A percentile compares a stretch with the other conserved stretches of the same genome.
These are phyloP conservation scores for Hypoxylon cercidicola DNA, from an alignment of 495 filamentous ascomycete genomes.

Conservation along the genomic window DNA sequence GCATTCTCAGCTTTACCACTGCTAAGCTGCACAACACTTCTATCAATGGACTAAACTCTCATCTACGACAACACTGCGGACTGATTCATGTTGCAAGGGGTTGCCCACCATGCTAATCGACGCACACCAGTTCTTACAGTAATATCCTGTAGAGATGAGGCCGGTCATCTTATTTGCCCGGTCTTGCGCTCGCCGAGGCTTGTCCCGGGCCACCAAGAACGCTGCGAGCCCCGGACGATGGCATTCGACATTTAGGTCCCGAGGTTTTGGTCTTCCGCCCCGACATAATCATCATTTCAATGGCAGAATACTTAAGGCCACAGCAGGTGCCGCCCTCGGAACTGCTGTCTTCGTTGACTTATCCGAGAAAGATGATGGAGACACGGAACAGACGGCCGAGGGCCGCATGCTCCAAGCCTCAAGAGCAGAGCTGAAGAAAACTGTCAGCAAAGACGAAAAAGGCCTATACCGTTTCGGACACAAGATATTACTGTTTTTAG, in stretches of 20 bases:
- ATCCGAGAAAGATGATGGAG: constrained; percentile 69
- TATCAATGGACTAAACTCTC: constrained; percentile 15
- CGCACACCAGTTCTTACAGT: constrained; percentile 11
- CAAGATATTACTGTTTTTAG: constrained; percentile 69
- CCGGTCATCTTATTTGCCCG: constrained; percentile 39
- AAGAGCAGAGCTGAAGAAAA: constrained; percentile 75
- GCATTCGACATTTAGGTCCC: constrained; percentile 31
- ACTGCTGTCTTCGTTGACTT: constrained; percentile 75
- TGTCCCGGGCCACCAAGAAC: constrained; percentile 25
- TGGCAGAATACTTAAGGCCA: constrained; percentile 55
- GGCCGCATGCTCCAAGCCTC: constrained; percentile 87
- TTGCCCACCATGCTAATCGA: constrained; percentile 32
- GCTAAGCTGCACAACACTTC: constrained; percentile 1
- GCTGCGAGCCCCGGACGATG: constrained; percentile 27
- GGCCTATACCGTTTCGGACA: constrained; percentile 65
- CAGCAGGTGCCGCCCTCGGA: constrained; percentile 61
- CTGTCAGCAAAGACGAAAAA: constrained; percentile 67
- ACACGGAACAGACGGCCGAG: constrained; percentile 75
- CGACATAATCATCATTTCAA: constrained; percentile 8
- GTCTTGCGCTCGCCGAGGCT: constrained; percentile 40
- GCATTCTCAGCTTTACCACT: background rate
- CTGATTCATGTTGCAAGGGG: background rate
- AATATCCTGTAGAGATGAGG: constrained; percentile 40
- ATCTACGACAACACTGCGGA: background rate
- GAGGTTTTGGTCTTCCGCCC: constrained; percentile 3